Conservation (phyloP, 768 basidiomycete genomes). For the Xerocomus potaroensis region DNA sequence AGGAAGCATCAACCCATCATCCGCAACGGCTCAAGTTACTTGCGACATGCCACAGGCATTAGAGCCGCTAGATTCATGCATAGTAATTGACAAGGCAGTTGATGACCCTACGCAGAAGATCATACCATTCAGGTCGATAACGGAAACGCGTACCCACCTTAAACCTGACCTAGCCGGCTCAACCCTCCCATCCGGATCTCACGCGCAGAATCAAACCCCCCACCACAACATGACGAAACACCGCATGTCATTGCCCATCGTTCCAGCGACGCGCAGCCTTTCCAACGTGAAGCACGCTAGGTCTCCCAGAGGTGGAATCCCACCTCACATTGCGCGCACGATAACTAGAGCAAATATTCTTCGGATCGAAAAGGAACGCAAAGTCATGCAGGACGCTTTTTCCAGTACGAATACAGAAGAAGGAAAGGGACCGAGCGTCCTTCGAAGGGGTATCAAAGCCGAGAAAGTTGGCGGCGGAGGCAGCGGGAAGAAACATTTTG, state of each 20-base stretch:
- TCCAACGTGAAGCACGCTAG: slow-evolving; percentile 5
- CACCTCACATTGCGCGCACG: slow-evolving; percentile 28
- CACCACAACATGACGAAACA: slow-evolving; percentile 3
- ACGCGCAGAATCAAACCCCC: background rate
- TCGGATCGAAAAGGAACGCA: slow-evolving; percentile 22
- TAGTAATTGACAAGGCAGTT: background rate
- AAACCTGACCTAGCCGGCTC: slow-evolving; percentile 2
- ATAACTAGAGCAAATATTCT: slow-evolving; percentile 28
- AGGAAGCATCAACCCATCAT: background rate
- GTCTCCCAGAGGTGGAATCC: slow-evolving; percentile 29
- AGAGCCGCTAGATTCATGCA: too few relatives aligned
- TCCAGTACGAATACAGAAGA: background rate
- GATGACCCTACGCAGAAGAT: background rate
- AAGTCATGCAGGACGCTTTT: slow-evolving; percentile 15
- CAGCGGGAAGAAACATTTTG: slow-evolving; percentile 34
- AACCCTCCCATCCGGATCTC: background rate
- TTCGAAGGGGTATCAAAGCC: slow-evolving; percentile 6
- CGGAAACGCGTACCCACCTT: slow-evolving; percentile 1
- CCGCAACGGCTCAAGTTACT: background rate
- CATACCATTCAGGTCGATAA: background rate
- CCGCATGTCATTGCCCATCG: background rate
- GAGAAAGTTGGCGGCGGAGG: background rate
- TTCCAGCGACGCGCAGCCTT: background rate
- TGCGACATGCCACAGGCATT: background rate
- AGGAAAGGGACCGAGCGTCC: slow-evolving; percentile 27